Conservation (phyloP, 2,329 filamentous ascomycete genomes). For the Zarea fungicola region DNA sequence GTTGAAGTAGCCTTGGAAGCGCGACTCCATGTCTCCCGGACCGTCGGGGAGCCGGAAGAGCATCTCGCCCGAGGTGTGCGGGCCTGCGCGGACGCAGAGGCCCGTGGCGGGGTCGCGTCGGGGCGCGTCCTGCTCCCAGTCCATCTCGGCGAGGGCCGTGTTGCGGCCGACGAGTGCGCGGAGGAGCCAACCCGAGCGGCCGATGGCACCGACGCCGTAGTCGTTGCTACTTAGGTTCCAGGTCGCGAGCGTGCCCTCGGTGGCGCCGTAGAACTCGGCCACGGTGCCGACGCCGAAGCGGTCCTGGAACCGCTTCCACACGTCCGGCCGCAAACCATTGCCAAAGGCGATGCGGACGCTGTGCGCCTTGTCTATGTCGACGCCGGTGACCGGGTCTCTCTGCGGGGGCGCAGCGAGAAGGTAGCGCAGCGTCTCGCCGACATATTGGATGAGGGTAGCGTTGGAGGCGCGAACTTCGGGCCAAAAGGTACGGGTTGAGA, state of each 20-base stretch:
- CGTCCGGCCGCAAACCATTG: constrained; percentile 78
- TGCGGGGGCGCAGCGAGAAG: constrained; percentile 63
- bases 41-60: constrained; percentile 63
- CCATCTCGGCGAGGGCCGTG: constrained; percentile 61
- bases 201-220: constrained; percentile 71
- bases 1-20: constrained; percentile 78
- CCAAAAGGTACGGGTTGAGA: constrained; percentile 75
- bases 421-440: constrained; percentile 83
- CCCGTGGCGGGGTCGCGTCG: constrained; percentile 63
- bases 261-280: constrained; percentile 76
- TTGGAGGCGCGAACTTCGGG: constrained; percentile 63
- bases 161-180: constrained; percentile 45
- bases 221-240: constrained; percentile 73
- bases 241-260: constrained; percentile 62
- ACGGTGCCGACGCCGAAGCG: constrained; percentile 71
- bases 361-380: constrained; percentile 67
- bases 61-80: constrained; percentile 69
- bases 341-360: constrained; percentile 71
- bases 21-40: constrained; percentile 46
- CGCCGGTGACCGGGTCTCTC: constrained; percentile 57
- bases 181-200: constrained; percentile 62
- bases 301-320: constrained; percentile 79
- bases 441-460: constrained; percentile 78
- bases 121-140: constrained; percentile 65
- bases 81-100: constrained; percentile 51